phyloP scores from a whole-genome alignment of 345 rosid species.

The Raphanus raphanistrum region DNA sequence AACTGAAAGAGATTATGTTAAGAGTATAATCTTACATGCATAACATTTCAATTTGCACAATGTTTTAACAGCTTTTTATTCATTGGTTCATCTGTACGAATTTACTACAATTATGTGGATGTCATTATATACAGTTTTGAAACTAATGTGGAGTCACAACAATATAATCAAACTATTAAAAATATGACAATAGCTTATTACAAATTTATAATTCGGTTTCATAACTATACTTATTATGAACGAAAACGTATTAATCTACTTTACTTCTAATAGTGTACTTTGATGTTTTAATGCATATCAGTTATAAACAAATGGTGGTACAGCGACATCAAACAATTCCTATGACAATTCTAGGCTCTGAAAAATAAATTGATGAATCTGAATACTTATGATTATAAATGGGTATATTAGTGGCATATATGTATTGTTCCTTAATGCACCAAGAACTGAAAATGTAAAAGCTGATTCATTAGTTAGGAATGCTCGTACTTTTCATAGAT shows the following conservation, averaged over 20 bases:
- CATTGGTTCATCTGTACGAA: not conserved
- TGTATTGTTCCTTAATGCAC: not conserved
- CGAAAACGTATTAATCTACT: not conserved
- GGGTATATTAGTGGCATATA: not conserved
- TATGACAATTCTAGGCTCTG: not conserved
- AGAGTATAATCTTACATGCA: not conserved
- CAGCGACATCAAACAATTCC: conserved; percentile 3
- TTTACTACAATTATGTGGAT: not conserved
- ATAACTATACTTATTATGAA: not conserved
- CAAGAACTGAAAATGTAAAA: too few relatives aligned
- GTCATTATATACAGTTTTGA: not conserved
- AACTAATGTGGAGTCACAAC: not conserved
- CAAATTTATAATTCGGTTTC: not conserved
- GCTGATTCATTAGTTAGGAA: too few relatives aligned
- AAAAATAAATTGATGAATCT: conserved; percentile 2
- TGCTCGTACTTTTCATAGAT: too few relatives aligned
- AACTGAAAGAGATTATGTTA: not conserved
- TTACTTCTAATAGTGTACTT: not conserved
- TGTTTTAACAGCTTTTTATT: not conserved
- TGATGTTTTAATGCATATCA: not conserved
- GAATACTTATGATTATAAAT: not conserved
- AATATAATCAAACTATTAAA: not conserved
- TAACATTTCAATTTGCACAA: not conserved
- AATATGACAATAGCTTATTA: not conserved
- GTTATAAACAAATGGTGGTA: not conserved